Conservation (phyloP, 2,329 filamentous ascomycete genomes). For the Pseudocercospora musae region DNA sequence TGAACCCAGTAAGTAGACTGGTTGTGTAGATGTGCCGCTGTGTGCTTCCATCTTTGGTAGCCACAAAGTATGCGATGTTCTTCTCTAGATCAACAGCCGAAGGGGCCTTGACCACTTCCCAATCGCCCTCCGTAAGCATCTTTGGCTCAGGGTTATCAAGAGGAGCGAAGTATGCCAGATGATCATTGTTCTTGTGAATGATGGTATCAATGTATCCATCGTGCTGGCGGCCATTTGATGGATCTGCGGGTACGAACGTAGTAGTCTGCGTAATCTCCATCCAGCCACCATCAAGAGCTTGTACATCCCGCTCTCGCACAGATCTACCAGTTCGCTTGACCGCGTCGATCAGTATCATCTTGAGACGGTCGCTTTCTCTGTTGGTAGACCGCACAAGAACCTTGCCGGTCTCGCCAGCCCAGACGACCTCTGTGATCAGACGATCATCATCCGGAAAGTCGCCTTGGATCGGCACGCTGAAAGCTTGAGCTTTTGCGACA, state of each 20-base stretch:
- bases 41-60: constrained; percentile 80
- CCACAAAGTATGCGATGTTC: constrained; percentile 87
- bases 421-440: constrained; percentile 88
- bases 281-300: constrained; percentile 90
- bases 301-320: constrained; percentile 74
- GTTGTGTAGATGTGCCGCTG: constrained; percentile 92
- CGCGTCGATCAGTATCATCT: constrained; percentile 82
- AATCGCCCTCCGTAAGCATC: constrained; percentile 81
- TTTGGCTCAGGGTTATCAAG: constrained; percentile 77
- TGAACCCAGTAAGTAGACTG: constrained; percentile 67
- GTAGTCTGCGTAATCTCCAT: constrained; percentile 90
- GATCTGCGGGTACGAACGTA: constrained; percentile 79
- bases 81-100: constrained; percentile 79
- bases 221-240: constrained; percentile 62
- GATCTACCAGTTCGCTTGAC: constrained; percentile 68
- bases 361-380: constrained; percentile 86
- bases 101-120: constrained; percentile 87
- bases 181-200: constrained; percentile 81
- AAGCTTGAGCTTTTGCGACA: constrained; percentile 69
- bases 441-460: constrained; percentile 78
- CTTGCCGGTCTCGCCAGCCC: constrained; percentile 71
- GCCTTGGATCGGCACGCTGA: constrained; percentile 71
- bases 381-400: constrained; percentile 91
- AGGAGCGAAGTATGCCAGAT: constrained; percentile 89
- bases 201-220: constrained; percentile 94